These are phyloP conservation scores for Triticum timopheevii DNA, from an alignment of 176 grass and related monocot genomes.

Conservation along the genomic window DNA sequence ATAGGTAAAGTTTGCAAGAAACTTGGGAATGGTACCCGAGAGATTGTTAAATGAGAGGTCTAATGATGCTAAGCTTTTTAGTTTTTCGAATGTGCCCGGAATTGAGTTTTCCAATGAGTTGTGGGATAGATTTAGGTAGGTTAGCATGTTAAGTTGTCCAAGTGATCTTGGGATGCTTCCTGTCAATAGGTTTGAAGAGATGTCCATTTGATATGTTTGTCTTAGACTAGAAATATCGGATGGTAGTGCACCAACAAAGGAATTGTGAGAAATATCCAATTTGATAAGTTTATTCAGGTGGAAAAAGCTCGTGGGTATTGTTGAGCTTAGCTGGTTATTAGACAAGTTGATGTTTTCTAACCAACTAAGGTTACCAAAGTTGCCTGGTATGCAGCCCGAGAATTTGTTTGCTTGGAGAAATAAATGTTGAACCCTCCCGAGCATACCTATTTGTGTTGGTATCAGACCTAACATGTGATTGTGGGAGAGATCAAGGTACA, in stretches of 20 bases:
- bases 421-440: background rate
- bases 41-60: background rate
- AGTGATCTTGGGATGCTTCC: background rate
- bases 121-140: background rate
- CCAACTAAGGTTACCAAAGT: background rate
- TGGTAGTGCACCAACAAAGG: background rate
- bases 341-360: background rate
- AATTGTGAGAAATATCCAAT: background rate
- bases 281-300: background rate
- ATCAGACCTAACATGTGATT: background rate
- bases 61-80: background rate
- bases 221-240: background rate
- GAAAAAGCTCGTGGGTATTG: background rate
- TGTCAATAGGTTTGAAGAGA: background rate
- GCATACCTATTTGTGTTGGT: background rate
- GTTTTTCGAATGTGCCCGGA: background rate
- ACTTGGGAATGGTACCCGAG: background rate
- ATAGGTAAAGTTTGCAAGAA: background rate
- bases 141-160: background rate
- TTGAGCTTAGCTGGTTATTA: background rate
- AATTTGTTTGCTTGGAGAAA: background rate
- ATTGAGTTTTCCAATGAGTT: background rate
- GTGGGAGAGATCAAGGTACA: background rate
- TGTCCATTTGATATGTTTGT: background rate
- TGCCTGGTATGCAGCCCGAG: background rate